Conservation (phyloP, 1,284 basidiomycete species). For the Pseudozyma flocculosa region DNA sequence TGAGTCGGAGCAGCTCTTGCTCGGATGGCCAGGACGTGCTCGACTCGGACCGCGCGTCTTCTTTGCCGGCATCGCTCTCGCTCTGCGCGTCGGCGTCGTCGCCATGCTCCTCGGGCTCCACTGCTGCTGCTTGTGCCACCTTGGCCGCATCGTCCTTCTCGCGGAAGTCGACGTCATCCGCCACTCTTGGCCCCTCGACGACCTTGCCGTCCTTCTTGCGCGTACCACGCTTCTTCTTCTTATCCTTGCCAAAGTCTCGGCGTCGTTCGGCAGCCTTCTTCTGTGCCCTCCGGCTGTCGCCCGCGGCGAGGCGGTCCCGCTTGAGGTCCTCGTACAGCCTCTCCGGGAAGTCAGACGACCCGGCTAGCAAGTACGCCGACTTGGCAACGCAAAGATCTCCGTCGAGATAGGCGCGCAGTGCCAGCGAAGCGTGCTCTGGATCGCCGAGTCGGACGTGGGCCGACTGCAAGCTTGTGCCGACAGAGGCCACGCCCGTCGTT, state of each 20-base stretch:
- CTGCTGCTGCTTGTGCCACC: background rate
- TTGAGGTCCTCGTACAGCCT: conserved; percentile 25
- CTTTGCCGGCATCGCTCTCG: background rate
- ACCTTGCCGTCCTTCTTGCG: background rate
- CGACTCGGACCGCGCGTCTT: background rate
- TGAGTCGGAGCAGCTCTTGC: conserved; percentile 17
- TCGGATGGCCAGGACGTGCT: conserved; percentile 19
- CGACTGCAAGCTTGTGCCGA: conserved; percentile 36
- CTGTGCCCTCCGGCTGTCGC: conserved; percentile 21
- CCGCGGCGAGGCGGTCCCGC: conserved; percentile 28
- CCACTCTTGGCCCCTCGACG: background rate
- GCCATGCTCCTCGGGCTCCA: background rate
- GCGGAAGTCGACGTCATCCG: background rate
- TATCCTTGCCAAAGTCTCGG: conserved; percentile 19
- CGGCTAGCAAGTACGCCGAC: conserved; percentile 21
- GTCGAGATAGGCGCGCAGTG: conserved; percentile 20
- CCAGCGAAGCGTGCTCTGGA: conserved; percentile 2
- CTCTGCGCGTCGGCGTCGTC: background rate
- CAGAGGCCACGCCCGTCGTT: background rate
- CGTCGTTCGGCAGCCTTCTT: conserved; percentile 27
- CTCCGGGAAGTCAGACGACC: conserved; percentile 14
- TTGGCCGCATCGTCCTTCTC: background rate
- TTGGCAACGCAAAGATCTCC: conserved; percentile 22
- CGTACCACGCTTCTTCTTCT: conserved; percentile 10
- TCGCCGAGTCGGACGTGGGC: conserved; percentile 23